Base-by-base conservation (phyloP, 2,329 filamentous ascomycete genomes). In the Colletotrichum navitas region DNA sequence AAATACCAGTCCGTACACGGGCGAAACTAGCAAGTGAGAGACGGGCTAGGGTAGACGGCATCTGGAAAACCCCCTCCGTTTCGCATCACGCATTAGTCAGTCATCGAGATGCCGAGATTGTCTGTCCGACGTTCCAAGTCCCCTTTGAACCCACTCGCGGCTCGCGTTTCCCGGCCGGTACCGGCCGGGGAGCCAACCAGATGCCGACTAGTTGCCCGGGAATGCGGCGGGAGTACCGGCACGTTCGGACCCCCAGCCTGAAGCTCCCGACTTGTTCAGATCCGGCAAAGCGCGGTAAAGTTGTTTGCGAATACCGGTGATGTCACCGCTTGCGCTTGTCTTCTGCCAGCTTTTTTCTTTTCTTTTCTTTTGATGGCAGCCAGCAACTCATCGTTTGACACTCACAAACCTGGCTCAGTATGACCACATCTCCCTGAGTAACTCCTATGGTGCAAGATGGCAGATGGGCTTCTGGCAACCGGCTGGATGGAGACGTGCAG, bases 111-210 rank as follows among this genome's bases (percentile, higher is more conserved):
- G 11, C 14, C 14, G 39, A 36, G 34, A 11, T 36, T 7, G 8
- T 36, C 34, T 36, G 10, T 11, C 34, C 39, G 39, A 26, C 63
- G 36, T 18, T 18, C 29, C 24, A 8, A 34, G 49, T 51, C 49
- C 21, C 36, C 29, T 21, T 26, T 52, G 32, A 47, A 18, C n/a
- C 18, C 29, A n/a, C 21, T 5, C 5, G 56, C 7, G 29, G 45
- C 26, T 34, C 52, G 26, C n/a, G 26, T 54, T 71, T 59, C 18
- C 45, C 45, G 29, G n/a, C 65, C 68, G 68, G 68, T 68, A 60
- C 64, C 65, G 68, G 52, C 29, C 59, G 68, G 58, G 58, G 45
- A 52, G 61, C 64, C 45, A 68, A 63, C 59, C 65, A 71, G 29
- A 24, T 58, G 68, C 68, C 36, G 29, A 29, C 43, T 66, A n/a